These are phyloP conservation scores for Triglochin maritima DNA, from an alignment of 106 monocot species.

Conservation along the genomic window DNA sequence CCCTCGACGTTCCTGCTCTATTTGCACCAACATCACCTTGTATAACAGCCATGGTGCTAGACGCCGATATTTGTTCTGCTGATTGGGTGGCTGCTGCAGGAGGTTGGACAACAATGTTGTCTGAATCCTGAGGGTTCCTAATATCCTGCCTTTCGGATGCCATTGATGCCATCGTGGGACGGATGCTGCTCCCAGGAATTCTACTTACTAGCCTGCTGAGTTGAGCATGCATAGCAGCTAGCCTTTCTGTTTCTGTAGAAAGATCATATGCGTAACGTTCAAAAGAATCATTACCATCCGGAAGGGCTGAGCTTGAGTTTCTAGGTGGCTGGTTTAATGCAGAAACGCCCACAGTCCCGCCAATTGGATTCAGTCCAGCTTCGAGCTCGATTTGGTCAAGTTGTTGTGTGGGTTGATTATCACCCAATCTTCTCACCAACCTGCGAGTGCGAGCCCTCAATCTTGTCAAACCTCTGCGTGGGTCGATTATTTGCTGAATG, in stretches of 20 bases:
- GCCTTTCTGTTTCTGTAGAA: conserved; percentile 18
- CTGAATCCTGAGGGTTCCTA: conserved; percentile 3
- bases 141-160: conserved; percentile 13
- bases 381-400: background rate
- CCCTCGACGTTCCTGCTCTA: conserved; percentile 55
- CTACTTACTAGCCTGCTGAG: conserved; percentile 47
- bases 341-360: conserved; percentile 8
- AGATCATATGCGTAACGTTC: conserved; percentile 9
- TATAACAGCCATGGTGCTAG: conserved; percentile 77
- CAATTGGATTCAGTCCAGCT: conserved; percentile 3
- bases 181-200: conserved; percentile 19
- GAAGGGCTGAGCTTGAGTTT: no score
- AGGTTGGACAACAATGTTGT: conserved; percentile 8
- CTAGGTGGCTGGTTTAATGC: background rate
- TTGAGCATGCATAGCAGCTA: conserved; percentile 36
- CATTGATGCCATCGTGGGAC: conserved; percentile 23
- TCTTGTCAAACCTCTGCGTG: conserved; percentile 32
- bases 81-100: conserved; percentile 21
- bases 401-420: background rate
- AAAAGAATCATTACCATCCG: background rate
- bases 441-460: conserved; percentile 31
- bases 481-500: conserved; percentile 31
- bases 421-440: conserved; percentile 18
- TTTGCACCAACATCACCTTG: conserved; percentile 47
- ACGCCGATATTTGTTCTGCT: conserved; percentile 63